phyloP scores from a whole-genome alignment of 1,139 yeast genomes.

The Hyphopichia fennica region DNA sequence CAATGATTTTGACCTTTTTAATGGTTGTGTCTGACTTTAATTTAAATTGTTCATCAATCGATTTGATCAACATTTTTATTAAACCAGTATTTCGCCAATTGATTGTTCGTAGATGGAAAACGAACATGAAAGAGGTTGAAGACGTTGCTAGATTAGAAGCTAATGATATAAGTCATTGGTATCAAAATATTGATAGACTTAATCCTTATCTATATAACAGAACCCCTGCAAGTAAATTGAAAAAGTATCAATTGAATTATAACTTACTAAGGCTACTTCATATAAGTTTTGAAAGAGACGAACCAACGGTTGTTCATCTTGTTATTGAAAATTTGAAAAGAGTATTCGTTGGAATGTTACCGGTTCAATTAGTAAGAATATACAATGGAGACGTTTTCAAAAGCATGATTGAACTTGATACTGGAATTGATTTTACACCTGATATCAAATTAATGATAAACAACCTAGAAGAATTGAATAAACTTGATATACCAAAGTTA shows the following conservation, averaged over 20 bases:
- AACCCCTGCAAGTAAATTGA: neutral
- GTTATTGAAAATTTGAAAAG: neutral
- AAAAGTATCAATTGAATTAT: neutral
- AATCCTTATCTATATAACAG: neutral
- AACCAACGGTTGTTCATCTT: neutral
- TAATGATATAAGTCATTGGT: neutral
- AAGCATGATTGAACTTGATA: neutral
- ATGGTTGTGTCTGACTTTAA: conserved; percentile 1
- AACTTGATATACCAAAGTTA: neutral
- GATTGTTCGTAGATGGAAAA: neutral
- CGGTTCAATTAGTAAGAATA: neutral
- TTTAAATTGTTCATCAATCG: neutral
- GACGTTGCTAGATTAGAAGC: neutral
- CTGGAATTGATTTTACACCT: neutral
- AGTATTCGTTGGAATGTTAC: neutral
- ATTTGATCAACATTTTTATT: neutral
- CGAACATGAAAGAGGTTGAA: neutral
- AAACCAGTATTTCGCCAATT: neutral
- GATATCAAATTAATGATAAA: neutral
- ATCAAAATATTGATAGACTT: neutral
- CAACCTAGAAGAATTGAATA: neutral
- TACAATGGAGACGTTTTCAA: neutral
- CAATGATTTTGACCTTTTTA: neutral
- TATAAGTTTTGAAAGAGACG: neutral
- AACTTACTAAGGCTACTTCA: neutral